A percentile compares a stretch with the other conserved stretches of the same genome.
phyloP scores from a whole-genome alignment of 345 rosid species.

The Erucastrum elatum region DNA sequence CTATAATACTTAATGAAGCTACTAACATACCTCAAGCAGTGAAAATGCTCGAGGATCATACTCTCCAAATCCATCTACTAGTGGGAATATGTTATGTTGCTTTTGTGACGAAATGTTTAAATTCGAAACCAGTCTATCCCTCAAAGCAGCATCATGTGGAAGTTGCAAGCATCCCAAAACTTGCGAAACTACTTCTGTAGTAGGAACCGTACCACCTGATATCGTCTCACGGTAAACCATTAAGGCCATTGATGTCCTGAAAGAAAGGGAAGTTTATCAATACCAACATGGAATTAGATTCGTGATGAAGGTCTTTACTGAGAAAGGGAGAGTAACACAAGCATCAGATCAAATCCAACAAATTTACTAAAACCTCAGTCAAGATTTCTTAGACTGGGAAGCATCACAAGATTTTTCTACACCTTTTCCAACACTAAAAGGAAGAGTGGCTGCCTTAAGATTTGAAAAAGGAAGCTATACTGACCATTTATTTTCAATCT shows the following conservation, averaged over 20 bases:
- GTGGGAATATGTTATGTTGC: conserved; percentile 54
- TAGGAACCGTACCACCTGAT: conserved; percentile 60
- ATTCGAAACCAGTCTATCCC: conserved; percentile 62
- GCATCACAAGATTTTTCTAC: background rate
- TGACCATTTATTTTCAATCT: conserved; percentile 80
- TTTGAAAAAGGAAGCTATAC: conserved; percentile 1
- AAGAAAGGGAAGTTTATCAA: conserved; percentile 21
- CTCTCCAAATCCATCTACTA: conserved; percentile 93
- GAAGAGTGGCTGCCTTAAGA: conserved; percentile 18
- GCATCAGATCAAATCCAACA: background rate
- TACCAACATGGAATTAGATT: conserved; percentile 14
- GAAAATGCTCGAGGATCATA: conserved; percentile 95
- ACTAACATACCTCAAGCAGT: conserved; percentile 65
- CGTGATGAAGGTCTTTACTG: background rate
- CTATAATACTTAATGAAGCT: background rate
- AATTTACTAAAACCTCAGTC: conserved; percentile 2
- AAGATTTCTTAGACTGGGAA: background rate
- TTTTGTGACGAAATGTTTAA: conserved; percentile 52
- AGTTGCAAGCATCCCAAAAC: conserved; percentile 84
- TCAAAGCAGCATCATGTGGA: conserved; percentile 65
- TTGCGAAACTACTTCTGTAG: conserved; percentile 78
- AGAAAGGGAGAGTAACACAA: conserved; percentile 13
- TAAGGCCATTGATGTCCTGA: conserved; percentile 78
- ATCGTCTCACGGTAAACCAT: conserved; percentile 70
- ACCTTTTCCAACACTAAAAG: background rate